Evolutionary conservation across 176 grass and related monocot species (phyloP).

Genomic region (Zea luxurians): DNA sequence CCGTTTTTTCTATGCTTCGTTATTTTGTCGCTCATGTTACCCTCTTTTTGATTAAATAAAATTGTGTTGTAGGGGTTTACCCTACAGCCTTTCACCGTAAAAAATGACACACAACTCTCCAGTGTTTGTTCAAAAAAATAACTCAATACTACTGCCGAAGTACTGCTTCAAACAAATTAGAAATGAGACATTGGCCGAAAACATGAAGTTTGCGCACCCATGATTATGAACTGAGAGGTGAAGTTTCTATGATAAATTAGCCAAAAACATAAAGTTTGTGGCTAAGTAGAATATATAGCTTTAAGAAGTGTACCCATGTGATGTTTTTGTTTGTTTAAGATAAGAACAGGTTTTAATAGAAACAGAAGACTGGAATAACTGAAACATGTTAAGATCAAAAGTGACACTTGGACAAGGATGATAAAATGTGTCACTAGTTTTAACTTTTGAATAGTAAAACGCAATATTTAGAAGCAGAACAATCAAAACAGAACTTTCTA

Average conservation of each 20-base stretch:
- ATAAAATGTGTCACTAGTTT: background rate
- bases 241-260: conserved; percentile 6
- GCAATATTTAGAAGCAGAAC: background rate
- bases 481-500: conserved; percentile 24
- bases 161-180: background rate
- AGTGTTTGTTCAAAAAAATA: too few relatives aligned
- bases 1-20: too few relatives aligned
- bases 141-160: background rate
- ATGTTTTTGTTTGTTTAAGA: background rate
- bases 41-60: too few relatives aligned
- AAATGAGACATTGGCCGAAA: background rate
- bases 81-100: too few relatives aligned
- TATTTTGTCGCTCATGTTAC: too few relatives aligned
- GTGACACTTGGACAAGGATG: conserved; percentile 8
- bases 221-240: background rate
- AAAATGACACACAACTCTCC: too few relatives aligned
- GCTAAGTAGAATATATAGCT: conserved; percentile 18
- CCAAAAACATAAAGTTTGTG: background rate
- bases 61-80: too few relatives aligned
- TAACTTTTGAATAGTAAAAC: background rate
- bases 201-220: background rate
- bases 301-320: background rate
- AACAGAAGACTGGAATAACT: conserved; percentile 17
- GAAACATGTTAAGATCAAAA: conserved; percentile 2
- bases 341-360: background rate